These are phyloP conservation scores for Haematococcus sp. DNA, from an alignment of 139 green algal genomes.

Conservation along the genomic window DNA sequence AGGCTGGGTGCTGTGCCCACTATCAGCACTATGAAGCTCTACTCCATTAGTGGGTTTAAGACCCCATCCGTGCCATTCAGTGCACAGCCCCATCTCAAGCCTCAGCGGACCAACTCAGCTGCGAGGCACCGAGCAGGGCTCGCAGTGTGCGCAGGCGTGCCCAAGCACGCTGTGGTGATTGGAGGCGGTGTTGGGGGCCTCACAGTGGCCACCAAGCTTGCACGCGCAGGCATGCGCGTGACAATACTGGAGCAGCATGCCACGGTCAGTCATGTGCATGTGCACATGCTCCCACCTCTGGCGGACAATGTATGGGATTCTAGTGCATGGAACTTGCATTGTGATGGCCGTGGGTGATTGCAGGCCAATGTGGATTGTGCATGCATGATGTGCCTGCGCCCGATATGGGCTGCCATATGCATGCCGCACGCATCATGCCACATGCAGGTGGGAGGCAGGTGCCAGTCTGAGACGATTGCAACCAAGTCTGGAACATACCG, in stretches of 20 bases:
- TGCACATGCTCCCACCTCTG: too few relatives aligned
- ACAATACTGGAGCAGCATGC: conserved; percentile 22
- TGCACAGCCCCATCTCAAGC: neutral
- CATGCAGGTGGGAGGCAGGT: conserved; percentile 17
- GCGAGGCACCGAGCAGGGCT: neutral
- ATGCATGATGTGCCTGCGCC: too few relatives aligned
- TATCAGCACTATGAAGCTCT: neutral
- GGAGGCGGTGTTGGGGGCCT: conserved; percentile 31
- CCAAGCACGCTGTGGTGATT: conserved; percentile 16
- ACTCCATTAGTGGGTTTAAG: neutral
- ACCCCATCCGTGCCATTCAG: neutral
- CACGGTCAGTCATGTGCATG: conserved; percentile 8
- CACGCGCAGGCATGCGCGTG: conserved; percentile 11
- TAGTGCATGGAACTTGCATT: too few relatives aligned
- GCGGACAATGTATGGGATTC: too few relatives aligned
- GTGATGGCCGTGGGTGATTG: too few relatives aligned
- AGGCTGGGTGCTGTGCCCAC: too few relatives aligned
- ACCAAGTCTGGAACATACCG: too few relatives aligned
- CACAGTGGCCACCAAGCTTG: conserved; percentile 12
- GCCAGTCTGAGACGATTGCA: conserved; percentile 6
- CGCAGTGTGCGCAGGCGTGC: neutral
- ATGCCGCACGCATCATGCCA: neutral
- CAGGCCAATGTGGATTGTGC: too few relatives aligned
- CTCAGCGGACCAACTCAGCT: too few relatives aligned
- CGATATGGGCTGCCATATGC: neutral